phyloP scores from a whole-genome alignment of 805 yeast genomes.

The Spathaspora girioi region DNA sequence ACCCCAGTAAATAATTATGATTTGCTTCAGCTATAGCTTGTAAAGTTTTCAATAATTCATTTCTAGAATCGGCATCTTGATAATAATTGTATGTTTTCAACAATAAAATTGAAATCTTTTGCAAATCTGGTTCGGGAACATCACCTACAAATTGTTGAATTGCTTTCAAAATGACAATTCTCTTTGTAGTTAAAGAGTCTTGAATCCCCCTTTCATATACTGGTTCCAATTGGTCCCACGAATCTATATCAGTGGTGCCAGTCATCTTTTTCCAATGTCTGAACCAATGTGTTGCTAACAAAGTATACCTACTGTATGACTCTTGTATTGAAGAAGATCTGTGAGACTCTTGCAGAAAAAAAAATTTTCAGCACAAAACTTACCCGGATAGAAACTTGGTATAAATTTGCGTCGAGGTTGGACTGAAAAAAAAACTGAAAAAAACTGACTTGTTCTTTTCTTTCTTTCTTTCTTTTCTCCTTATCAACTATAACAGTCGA shows the following conservation, averaged over 20 bases:
- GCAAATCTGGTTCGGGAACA: conserved; percentile 15
- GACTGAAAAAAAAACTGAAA: neutral
- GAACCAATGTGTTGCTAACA: neutral
- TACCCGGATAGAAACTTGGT: neutral
- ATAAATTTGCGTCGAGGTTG: neutral
- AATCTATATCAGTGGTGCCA: neutral
- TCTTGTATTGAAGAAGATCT: neutral
- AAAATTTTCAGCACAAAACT: neutral
- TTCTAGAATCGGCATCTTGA: conserved; percentile 48
- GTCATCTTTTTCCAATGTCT: neutral
- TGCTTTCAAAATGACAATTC: conserved; percentile 31
- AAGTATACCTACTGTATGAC: neutral
- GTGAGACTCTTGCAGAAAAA: neutral
- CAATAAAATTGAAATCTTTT: conserved; percentile 23
- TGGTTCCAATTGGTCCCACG: conserved; percentile 24
- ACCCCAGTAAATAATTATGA: conserved; percentile 28
- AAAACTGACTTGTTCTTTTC: neutral
- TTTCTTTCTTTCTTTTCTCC: conserved; percentile 29
- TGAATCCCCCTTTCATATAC: conserved; percentile 17
- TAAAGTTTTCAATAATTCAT: conserved; percentile 38
- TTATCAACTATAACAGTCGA: conserved; percentile 58
- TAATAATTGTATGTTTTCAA: conserved; percentile 49
- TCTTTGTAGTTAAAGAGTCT: conserved; percentile 32
- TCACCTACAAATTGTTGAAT: conserved; percentile 23
- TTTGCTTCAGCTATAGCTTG: conserved; percentile 28